Evolutionary conservation across 2,329 filamentous ascomycete genomes (phyloP).

Genomic region (Botrytis galanthina): DNA sequence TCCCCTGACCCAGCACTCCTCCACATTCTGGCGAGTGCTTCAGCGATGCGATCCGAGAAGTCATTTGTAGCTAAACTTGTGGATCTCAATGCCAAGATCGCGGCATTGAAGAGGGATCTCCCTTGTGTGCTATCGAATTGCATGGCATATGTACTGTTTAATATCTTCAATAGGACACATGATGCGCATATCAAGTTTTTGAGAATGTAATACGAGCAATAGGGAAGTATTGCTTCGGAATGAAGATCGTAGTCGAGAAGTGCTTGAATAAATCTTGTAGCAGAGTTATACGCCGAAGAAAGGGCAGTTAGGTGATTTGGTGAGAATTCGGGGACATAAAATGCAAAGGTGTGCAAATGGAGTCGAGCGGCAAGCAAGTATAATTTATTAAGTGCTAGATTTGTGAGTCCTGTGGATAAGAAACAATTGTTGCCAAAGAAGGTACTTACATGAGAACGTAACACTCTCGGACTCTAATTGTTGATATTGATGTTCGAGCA

Average conservation of each 20-base stretch:
- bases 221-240: constrained; percentile 40
- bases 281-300: constrained; percentile 45
- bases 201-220: constrained; percentile 61
- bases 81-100: constrained; percentile 56
- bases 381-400: constrained; percentile 24
- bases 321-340: constrained; percentile 24
- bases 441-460: constrained; percentile 15
- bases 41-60: constrained; percentile 60
- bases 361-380: constrained; percentile 28
- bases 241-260: constrained; percentile 27
- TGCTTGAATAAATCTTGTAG: constrained; percentile 25
- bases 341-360: constrained; percentile 28
- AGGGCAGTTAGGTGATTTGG: constrained; percentile 31
- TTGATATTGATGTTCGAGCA: constrained; percentile 36
- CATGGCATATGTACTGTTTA: constrained; percentile 62
- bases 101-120: constrained; percentile 55
- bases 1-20: constrained; percentile 25
- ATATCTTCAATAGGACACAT: constrained; percentile 62
- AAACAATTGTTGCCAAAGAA: background rate
- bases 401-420: background rate
- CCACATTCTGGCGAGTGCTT: constrained; percentile 66
- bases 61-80: constrained; percentile 63
- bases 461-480: constrained; percentile 16
- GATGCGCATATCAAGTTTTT: constrained; percentile 66
- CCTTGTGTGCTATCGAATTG: constrained; percentile 56